A percentile compares a stretch with the other conserved stretches of the same genome.
Evolutionary conservation across 2,329 filamentous ascomycete genomes (phyloP).

Genomic region (Lecanicillium sp.): DNA sequence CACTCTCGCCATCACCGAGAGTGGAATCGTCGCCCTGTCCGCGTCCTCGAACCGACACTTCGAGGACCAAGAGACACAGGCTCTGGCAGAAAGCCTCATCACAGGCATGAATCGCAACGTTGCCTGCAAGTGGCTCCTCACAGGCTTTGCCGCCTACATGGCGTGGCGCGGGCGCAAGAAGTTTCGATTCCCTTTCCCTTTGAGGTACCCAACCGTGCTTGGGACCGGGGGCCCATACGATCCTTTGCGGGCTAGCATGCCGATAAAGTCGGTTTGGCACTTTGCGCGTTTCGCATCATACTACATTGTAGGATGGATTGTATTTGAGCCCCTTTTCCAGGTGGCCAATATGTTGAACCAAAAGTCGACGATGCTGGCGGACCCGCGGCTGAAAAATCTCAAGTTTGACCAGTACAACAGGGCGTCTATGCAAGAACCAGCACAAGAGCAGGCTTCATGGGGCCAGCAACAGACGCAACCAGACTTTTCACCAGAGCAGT

Average conservation of each 20-base stretch:
- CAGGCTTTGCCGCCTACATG: conserved; percentile 15
- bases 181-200: conserved; percentile 30
- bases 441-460: conserved; percentile 5
- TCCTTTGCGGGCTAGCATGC: conserved; percentile 19
- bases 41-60: conserved; percentile 21
- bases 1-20: conserved; percentile 21
- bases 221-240: conserved; percentile 19
- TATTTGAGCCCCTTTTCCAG: conserved; percentile 18
- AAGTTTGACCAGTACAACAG: too few relatives aligned
- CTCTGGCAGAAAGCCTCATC: conserved; percentile 24
- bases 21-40: conserved; percentile 19
- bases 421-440: too few relatives aligned
- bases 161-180: conserved; percentile 20
- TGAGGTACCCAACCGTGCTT: conserved; percentile 27
- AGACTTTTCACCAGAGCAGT: neutral
- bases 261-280: conserved; percentile 27
- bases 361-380: conserved; percentile 16
- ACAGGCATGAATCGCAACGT: conserved; percentile 22
- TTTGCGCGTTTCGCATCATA: conserved; percentile 25
- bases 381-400: conserved; percentile 26
- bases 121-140: conserved; percentile 19
- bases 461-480: neutral
- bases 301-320: conserved; percentile 16
- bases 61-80: conserved; percentile 26
- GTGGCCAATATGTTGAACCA: conserved; percentile 19